Conservation (phyloP, 805 yeast species). For the Candida anglica region DNA sequence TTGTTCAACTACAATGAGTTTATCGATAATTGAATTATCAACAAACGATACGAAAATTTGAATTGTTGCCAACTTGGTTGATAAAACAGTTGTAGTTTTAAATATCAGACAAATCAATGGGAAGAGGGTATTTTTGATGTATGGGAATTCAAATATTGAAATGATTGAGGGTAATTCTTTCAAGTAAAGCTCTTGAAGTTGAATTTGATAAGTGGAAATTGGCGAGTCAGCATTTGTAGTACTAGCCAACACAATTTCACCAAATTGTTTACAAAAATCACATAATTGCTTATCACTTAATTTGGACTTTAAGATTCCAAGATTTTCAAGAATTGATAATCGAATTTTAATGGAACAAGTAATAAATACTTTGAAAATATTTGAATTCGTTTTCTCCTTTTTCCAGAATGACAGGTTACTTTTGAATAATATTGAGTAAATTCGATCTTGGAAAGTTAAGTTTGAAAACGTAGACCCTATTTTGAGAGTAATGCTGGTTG, state of each 20-base stretch:
- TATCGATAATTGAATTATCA: constrained; percentile 60
- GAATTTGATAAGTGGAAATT: constrained; percentile 27
- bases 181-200: constrained; percentile 52
- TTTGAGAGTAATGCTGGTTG: constrained; percentile 52
- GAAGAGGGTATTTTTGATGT: constrained; percentile 69
- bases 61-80: constrained; percentile 69
- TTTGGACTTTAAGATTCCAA: constrained; percentile 44
- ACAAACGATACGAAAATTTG: constrained; percentile 56
- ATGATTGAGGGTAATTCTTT: constrained; percentile 36
- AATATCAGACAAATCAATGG: constrained; percentile 72
- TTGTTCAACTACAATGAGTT: constrained; percentile 67
- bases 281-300: constrained; percentile 52
- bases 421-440: constrained; percentile 45
- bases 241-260: constrained; percentile 30
- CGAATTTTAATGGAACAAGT: constrained; percentile 29
- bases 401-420: constrained; percentile 14
- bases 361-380: constrained; percentile 21
- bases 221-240: constrained; percentile 22
- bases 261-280: constrained; percentile 41
- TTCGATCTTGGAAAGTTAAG: constrained; percentile 69
- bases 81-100: constrained; percentile 77
- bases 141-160: constrained; percentile 57
- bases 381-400: constrained; percentile 14
- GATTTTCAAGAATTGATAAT: constrained; percentile 37
- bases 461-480: constrained; percentile 69